These are phyloP conservation scores for Russula dissimulans DNA, from an alignment of 768 basidiomycete genomes.

Conservation along the genomic window DNA sequence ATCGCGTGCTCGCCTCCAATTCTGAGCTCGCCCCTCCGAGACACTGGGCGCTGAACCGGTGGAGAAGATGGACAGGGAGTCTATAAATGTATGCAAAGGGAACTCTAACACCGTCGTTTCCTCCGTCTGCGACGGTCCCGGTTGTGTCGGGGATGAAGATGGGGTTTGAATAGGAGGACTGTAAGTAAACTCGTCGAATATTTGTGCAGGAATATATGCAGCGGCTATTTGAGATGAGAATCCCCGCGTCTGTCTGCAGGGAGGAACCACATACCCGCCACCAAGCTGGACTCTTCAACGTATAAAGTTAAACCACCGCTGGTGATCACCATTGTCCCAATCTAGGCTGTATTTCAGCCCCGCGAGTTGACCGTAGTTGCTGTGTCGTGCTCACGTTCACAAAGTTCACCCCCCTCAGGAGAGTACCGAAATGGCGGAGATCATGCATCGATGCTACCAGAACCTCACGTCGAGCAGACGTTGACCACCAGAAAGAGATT, in stretches of 20 bases:
- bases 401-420: conserved; percentile 79
- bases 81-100: conserved; percentile 73
- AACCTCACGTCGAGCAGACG: conserved; percentile 31
- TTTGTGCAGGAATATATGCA: conserved; percentile 67
- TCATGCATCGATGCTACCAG: conserved; percentile 68
- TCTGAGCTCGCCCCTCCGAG: conserved; percentile 25
- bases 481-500: neutral
- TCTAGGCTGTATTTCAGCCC: conserved; percentile 30
- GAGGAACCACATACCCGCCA: conserved; percentile 49
- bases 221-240: conserved; percentile 44
- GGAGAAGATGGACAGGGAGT: conserved; percentile 91
- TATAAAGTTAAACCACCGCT: conserved; percentile 62
- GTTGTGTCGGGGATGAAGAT: conserved; percentile 18
- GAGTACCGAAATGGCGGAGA: conserved; percentile 67
- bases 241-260: neutral
- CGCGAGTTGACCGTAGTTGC: neutral
- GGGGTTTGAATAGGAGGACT: conserved; percentile 31
- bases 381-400: conserved; percentile 46
- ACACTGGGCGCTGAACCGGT: conserved; percentile 39
- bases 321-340: conserved; percentile 67
- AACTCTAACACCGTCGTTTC: conserved; percentile 59
- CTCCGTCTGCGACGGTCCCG: conserved; percentile 21
- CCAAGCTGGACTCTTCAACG: conserved; percentile 77
- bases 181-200: conserved; percentile 77
- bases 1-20: conserved; percentile 40